Evolutionary conservation across 306 rosid genomes (phyloP).

Genomic region (Arachis hypogaea): DNA sequence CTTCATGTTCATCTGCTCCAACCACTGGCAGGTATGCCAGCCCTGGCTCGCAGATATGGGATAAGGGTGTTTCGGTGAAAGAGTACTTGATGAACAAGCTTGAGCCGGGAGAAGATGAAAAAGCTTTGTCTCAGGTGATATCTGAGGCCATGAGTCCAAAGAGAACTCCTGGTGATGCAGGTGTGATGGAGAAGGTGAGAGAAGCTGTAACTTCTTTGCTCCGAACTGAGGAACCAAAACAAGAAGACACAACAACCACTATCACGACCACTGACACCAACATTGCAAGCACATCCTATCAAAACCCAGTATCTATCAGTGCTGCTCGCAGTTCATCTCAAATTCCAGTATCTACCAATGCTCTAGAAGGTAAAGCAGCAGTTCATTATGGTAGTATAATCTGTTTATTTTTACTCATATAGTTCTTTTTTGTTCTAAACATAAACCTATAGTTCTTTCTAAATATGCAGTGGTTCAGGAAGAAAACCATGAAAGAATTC

Average conservation of each 20-base stretch:
- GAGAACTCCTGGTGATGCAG: conserved; percentile 55
- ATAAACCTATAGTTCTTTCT: conserved; percentile 25
- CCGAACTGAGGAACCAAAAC: conserved; percentile 50
- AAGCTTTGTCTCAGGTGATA: conserved; percentile 76
- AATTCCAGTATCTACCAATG: conserved; percentile 36
- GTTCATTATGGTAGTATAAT: conserved; percentile 7
- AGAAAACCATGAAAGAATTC: conserved; percentile 67
- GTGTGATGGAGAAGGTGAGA: conserved; percentile 78
- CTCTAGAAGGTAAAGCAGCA: conserved; percentile 56
- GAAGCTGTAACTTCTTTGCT: conserved; percentile 82
- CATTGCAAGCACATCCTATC: conserved; percentile 35
- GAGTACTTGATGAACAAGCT: conserved; percentile 75
- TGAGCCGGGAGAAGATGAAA: conserved; percentile 95
- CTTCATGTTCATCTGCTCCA: conserved; percentile 38
- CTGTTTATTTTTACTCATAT: conserved; percentile 4
- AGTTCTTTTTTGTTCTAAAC: background rate
- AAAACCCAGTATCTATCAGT: conserved; percentile 39
- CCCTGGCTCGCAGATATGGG: conserved; percentile 53
- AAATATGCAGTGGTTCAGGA: conserved; percentile 64
- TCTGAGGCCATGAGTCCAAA: conserved; percentile 77
- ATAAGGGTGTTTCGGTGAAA: conserved; percentile 76
- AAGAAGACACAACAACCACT: conserved; percentile 36
- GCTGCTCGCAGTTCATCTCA: conserved; percentile 6
- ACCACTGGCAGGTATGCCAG: conserved; percentile 32
- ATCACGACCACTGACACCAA: background rate